phyloP scores from a whole-genome alignment of 441 rosid species.

The Populus hybrid region DNA sequence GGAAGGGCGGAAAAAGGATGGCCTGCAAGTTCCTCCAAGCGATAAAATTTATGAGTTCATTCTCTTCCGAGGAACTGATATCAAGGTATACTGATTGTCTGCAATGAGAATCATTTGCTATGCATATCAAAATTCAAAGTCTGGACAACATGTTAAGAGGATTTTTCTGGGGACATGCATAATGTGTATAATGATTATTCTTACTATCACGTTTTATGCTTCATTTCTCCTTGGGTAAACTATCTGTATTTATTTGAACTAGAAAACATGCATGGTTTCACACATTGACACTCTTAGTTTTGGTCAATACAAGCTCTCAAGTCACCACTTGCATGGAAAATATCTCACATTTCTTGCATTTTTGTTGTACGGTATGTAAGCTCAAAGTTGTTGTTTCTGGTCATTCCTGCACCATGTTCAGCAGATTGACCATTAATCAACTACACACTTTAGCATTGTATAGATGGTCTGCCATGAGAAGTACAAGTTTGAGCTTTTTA shows the following conservation, averaged over 20 bases:
- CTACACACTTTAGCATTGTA: not conserved
- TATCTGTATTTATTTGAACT: not conserved
- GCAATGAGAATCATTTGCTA: not conserved
- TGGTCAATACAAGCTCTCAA: not conserved
- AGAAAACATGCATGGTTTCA: not conserved
- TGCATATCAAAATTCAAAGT: not conserved
- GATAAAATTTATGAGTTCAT: constrained; percentile 73
- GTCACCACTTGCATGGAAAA: not conserved
- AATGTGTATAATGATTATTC: not conserved
- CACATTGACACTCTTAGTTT: not conserved
- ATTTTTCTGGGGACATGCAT: not conserved
- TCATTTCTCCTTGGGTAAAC: not conserved
- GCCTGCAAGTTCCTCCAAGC: constrained; percentile 58
- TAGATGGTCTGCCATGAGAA: not conserved
- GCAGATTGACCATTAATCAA: not conserved
- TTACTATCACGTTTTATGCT: not conserved
- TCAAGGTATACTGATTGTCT: constrained; percentile 49
- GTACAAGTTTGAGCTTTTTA: not conserved
- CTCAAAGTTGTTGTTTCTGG: not conserved
- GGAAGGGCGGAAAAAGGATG: constrained; percentile 84
- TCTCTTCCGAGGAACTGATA: constrained; percentile 82
- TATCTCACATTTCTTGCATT: not conserved
- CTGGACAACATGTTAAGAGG: constrained; percentile 12
- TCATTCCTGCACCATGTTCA: not conserved
- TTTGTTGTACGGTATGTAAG: not conserved